Base-by-base conservation (phyloP, 768 basidiomycete genomes). In the Tricholoma saponaceum region DNA sequence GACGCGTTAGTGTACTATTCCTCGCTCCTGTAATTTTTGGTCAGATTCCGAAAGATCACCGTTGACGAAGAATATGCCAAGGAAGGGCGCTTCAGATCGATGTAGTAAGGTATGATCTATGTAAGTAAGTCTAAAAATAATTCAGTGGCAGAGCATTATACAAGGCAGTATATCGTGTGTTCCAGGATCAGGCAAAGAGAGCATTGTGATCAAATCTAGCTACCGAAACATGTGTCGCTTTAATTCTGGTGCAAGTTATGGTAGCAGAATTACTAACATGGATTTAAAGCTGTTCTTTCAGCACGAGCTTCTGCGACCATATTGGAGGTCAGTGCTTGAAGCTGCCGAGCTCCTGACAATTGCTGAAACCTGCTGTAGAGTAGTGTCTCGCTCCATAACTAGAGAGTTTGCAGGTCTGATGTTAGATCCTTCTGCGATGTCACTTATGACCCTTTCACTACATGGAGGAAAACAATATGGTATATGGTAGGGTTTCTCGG, bases 171-270 rank as follows among this genome's bases (percentile, higher is more conserved):
- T 90, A 22, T 76, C 88, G 87, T 89, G 71, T 60, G 86, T 82
- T 16, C 33, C 22, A 9, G 35, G 52, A 16, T 53, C 20, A 43
- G 12, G 44, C 28, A 14, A 35, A 35, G 51, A 5, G 18, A 22
- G 35, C 35, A 5, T 35, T 59, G 41, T 43, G 23, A 5, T n/a
- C 1, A 51, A 39, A 51, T 51, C 22, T 63, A 87, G 84, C 18
- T 96, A 97, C 67, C 85, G 95, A 39, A 94, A 96, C 64, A 96
- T 97, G 95, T 97, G 95, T 72, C 84, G 95, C 10, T 98, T 87
- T 73, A 93, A 95, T 72, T 94, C 91, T 49, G 93, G 92, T 30
- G 91, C 92, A 71, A 62, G 85, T 74, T 52, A 55, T 56, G 23
- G 16, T 30, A 39, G 46, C 28, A 43, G 10, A 52, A 32, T 35